phyloP scores from a whole-genome alignment of 2,329 filamentous ascomycete species.

The Pseudogymnoascus sp. region DNA sequence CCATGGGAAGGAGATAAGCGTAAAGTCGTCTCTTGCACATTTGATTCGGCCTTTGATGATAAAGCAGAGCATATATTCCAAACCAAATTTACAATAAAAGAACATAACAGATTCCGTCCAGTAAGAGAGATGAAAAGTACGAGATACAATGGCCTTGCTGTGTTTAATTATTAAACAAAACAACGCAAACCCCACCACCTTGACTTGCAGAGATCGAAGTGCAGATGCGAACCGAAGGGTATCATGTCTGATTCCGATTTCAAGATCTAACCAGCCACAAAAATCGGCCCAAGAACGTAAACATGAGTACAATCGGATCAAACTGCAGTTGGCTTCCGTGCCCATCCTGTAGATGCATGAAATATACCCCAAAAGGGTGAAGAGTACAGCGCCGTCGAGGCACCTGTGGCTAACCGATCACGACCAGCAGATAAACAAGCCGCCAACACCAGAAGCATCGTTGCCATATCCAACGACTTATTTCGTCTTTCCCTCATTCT shows the following conservation, averaged over 20 bases:
- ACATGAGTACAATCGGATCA: background rate
- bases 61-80: background rate
- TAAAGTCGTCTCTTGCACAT: background rate
- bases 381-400: background rate
- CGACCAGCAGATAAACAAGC: background rate
- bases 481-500: slow-evolving; percentile 26
- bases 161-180: background rate
- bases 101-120: background rate
- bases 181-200: background rate
- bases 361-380: background rate
- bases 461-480: slow-evolving; percentile 15
- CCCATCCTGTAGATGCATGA: background rate
- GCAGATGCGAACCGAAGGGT: slow-evolving; percentile 3
- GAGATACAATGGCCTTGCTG: background rate
- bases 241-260: background rate
- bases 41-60: background rate
- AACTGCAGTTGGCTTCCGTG: background rate
- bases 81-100: background rate
- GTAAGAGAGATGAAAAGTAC: background rate
- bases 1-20: background rate
- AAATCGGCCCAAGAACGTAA: slow-evolving; percentile 5
- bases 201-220: background rate
- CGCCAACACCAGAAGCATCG: background rate
- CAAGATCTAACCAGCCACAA: background rate
- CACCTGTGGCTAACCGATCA: background rate